phyloP scores from a whole-genome alignment of 805 yeast species.

The Metschnikowia orientalis region DNA sequence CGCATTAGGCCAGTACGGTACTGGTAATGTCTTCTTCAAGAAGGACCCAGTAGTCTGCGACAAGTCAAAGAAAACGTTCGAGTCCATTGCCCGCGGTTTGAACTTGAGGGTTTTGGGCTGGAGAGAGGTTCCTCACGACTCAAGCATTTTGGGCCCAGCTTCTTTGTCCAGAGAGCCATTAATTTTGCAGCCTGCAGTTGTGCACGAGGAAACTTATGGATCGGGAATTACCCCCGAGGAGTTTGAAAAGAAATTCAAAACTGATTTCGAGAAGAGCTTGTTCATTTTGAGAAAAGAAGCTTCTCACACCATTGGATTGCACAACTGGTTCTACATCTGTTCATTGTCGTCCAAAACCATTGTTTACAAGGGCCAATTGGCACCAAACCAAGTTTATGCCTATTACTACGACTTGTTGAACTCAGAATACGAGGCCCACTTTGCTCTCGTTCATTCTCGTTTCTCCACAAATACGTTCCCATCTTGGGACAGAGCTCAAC shows the following conservation, averaged over 20 bases:
- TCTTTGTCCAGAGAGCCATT: constrained; percentile 90
- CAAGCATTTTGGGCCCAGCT: constrained; percentile 92
- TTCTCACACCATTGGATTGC: constrained; percentile 85
- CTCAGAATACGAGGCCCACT: constrained; percentile 90
- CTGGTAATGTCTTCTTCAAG: constrained; percentile 91
- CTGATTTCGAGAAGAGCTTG: constrained; percentile 74
- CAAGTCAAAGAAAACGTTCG: constrained; percentile 73
- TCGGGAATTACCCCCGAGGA: constrained; percentile 43
- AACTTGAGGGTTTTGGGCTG: constrained; percentile 86
- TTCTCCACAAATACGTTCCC: constrained; percentile 98
- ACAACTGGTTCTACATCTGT: constrained; percentile 97
- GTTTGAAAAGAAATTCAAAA: constrained; percentile 52
- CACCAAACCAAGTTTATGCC: constrained; percentile 92
- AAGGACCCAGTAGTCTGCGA: constrained; percentile 70
- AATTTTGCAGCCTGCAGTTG: constrained; percentile 90
- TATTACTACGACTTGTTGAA: constrained; percentile 91
- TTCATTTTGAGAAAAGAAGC: constrained; percentile 86
- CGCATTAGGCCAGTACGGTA: constrained; percentile 81
- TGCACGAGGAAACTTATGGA: constrained; percentile 41
- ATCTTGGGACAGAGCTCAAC: constrained; percentile 99
- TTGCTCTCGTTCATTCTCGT: constrained; percentile 94
- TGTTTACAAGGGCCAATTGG: constrained; percentile 96
- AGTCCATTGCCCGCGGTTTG: constrained; percentile 67
- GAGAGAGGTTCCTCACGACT: constrained; percentile 93
- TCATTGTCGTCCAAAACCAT: constrained; percentile 84